Evolutionary conservation across 495 filamentous ascomycete species (phyloP).

Genomic region (Cercophora samala): DNA sequence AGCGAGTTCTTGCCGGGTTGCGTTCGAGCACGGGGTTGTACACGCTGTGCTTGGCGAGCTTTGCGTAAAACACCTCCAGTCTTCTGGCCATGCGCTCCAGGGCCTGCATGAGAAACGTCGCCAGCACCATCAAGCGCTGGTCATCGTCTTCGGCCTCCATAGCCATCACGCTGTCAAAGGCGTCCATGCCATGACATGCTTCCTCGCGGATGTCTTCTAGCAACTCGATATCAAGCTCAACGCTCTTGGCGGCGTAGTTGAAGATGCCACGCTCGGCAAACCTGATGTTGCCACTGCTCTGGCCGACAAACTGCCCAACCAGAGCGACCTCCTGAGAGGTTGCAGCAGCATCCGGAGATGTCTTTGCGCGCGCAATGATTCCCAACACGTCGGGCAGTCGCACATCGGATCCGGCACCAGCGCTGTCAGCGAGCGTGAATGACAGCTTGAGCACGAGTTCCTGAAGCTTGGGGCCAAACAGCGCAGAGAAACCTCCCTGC

Average conservation of each 20-base stretch:
- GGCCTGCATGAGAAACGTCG: slow-evolving; percentile 46
- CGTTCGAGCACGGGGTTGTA: slow-evolving; percentile 47
- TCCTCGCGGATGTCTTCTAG: slow-evolving; percentile 51
- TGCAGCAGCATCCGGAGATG: slow-evolving; percentile 39
- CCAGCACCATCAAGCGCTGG: slow-evolving; percentile 39
- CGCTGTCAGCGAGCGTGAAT: slow-evolving; percentile 41
- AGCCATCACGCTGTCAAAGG: slow-evolving; percentile 43
- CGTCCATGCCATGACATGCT: slow-evolving; percentile 49
- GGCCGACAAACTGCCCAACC: slow-evolving; percentile 47
- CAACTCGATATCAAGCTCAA: slow-evolving; percentile 47
- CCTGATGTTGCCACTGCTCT: slow-evolving; percentile 37
- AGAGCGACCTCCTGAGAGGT: slow-evolving; percentile 47
- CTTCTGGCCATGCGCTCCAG: slow-evolving; percentile 49
- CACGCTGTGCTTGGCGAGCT: slow-evolving; percentile 44
- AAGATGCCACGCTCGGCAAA: slow-evolving; percentile 48
- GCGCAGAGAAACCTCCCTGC: slow-evolving; percentile 48
- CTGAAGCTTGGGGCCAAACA: slow-evolving; percentile 48
- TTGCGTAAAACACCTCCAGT: slow-evolving; percentile 46
- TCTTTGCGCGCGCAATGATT: slow-evolving; percentile 47
- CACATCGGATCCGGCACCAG: slow-evolving; percentile 29
- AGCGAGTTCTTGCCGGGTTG: slow-evolving; percentile 47
- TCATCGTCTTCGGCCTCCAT: slow-evolving; percentile 24
- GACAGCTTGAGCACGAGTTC: slow-evolving; percentile 52
- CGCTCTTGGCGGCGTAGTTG: slow-evolving; percentile 45
- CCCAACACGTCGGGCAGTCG: slow-evolving; percentile 48